These are phyloP conservation scores for Trypanosoma conorhini DNA, from an alignment of 208 protist genomes.

Conservation along the genomic window DNA sequence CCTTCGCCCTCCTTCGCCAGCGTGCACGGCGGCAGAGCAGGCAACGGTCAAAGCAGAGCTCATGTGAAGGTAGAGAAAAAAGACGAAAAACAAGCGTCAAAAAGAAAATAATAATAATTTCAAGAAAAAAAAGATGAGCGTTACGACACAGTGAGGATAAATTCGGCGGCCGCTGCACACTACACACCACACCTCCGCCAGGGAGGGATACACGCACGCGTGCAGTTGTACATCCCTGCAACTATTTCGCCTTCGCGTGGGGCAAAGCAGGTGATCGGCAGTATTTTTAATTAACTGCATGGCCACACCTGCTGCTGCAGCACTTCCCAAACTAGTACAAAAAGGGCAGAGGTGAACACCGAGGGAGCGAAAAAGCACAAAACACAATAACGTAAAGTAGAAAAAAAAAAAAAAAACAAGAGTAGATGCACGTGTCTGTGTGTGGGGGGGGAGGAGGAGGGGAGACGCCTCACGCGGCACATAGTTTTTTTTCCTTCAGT, in stretches of 20 bases:
- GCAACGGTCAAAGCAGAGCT: slow-evolving; percentile 9
- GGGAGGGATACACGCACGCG: too few species aligned
- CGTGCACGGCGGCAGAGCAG: background rate
- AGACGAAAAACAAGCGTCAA: background rate
- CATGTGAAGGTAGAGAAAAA: too few species aligned
- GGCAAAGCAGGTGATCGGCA: too few species aligned
- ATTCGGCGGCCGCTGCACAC: background rate
- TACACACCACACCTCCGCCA: too few species aligned
- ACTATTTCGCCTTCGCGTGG: too few species aligned
- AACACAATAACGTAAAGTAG: background rate
- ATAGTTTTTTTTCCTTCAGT: slow-evolving; percentile 17
- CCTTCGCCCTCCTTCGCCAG: too few species aligned
- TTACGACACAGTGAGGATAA: slow-evolving; percentile 7
- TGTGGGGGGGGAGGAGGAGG: too few species aligned
- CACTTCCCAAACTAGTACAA: slow-evolving; percentile 1
- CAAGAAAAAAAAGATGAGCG: background rate
- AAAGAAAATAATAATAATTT: background rate
- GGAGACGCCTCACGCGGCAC: too few species aligned
- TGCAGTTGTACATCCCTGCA: too few species aligned
- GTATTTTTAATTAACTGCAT: too few species aligned
- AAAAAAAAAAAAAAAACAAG: background rate
- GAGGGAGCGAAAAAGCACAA: slow-evolving; percentile 3
- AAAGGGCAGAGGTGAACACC: background rate
- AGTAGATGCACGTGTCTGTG: too few species aligned
- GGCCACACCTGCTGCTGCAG: background rate